Conservation (phyloP, 441 rosid species). For the Macaranga tanarius region DNA sequence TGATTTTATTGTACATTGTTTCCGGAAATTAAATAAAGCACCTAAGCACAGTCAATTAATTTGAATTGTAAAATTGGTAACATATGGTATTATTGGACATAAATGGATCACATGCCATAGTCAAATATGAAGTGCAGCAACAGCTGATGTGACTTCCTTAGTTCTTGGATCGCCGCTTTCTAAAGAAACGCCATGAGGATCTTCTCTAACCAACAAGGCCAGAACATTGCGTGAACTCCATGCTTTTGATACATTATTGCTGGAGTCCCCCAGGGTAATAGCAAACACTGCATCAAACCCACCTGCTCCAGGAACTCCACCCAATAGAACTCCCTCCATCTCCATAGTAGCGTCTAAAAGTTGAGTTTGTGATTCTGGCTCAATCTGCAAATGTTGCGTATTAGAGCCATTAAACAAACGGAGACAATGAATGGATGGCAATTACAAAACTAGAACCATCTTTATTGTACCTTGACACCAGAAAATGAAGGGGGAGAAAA, state of each 20-base stretch:
- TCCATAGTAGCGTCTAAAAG: constrained; percentile 80
- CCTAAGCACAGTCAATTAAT: no score
- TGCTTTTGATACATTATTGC: constrained; percentile 47
- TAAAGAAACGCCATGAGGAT: constrained; percentile 75
- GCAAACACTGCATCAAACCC: constrained; percentile 95
- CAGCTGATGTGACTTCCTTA: constrained; percentile 49
- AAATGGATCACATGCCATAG: constrained; percentile 11
- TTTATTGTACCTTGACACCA: background rate
- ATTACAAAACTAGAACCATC: constrained; percentile 1
- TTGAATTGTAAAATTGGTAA: no score
- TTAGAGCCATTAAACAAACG: background rate
- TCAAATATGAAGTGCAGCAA: constrained; percentile 52
- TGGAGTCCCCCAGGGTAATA: constrained; percentile 66
- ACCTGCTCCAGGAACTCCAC: constrained; percentile 98
- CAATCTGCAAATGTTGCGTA: constrained; percentile 61
- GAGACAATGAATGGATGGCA: background rate
- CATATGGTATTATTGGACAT: constrained; percentile 22
- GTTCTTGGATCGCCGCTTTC: constrained; percentile 78
- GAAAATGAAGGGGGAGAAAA: no score
- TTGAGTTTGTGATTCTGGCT: constrained; percentile 78
- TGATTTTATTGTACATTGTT: no score
- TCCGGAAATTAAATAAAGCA: no score
- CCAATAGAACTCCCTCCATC: constrained; percentile 86
- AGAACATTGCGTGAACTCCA: constrained; percentile 80
- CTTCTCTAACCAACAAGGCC: constrained; percentile 87